Percentiles rank a stretch among this genome's conserved stretches.
Evolutionary conservation across 192 early-diverging fungal species (phyloP).

Genomic region (Entomortierella lignicola): DNA sequence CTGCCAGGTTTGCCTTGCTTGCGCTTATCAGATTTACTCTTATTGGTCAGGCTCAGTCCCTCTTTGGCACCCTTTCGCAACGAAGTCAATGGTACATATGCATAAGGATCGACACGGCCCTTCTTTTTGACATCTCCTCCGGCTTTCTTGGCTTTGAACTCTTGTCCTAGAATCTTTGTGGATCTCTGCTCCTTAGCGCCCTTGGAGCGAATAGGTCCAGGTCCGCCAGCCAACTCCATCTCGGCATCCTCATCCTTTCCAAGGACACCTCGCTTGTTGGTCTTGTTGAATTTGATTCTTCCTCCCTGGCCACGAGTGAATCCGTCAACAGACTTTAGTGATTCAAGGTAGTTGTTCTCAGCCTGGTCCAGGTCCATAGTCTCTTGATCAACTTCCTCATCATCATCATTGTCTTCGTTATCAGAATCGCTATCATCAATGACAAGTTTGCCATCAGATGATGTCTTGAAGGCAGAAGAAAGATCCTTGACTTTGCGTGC

Average conservation of each 20-base stretch:
- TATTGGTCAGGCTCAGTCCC: slow-evolving; percentile 45
- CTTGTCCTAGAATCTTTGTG: slow-evolving; percentile 69
- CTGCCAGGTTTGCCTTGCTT: slow-evolving; percentile 41
- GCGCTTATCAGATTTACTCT: slow-evolving; percentile 51
- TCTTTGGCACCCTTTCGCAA: slow-evolving; percentile 46
- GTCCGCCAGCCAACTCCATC: slow-evolving; percentile 41
- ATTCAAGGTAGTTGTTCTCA: slow-evolving; percentile 90
- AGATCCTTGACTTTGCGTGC: slow-evolving; percentile 57
- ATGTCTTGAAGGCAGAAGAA: slow-evolving; percentile 67
- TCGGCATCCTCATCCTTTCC: slow-evolving; percentile 76
- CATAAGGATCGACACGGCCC: slow-evolving; percentile 90
- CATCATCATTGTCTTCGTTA: slow-evolving; percentile 53
- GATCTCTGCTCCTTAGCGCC: slow-evolving; percentile 55
- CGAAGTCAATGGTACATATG: slow-evolving; percentile 90
- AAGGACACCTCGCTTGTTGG: slow-evolving; percentile 66
- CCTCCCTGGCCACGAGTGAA: slow-evolving; percentile 86
- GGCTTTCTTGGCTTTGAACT: slow-evolving; percentile 90
- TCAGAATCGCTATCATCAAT: slow-evolving; percentile 77
- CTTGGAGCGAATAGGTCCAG: slow-evolving; percentile 53
- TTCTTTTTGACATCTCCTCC: slow-evolving; percentile 92
- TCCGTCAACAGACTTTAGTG: slow-evolving; percentile 81
- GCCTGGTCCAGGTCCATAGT: slow-evolving; percentile 56
- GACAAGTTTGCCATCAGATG: slow-evolving; percentile 83
- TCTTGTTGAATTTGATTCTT: slow-evolving; percentile 92
- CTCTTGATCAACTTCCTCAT: slow-evolving; percentile 43